Evolutionary conservation across 495 filamentous ascomycete species (phyloP).

Genomic region (Pyrenula aspistea): DNA sequence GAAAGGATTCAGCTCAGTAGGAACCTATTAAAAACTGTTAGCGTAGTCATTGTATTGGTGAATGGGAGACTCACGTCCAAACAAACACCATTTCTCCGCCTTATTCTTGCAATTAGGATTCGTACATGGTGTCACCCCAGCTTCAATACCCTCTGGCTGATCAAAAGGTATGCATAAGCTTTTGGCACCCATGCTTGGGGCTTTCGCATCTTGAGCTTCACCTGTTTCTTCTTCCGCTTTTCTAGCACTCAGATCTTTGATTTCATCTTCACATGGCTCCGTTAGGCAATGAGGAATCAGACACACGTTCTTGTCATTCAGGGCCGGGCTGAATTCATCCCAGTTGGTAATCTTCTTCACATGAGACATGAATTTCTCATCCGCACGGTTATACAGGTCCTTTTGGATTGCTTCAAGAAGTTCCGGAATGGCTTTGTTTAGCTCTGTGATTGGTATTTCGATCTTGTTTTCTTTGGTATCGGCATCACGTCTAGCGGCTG

Average conservation of each 20-base stretch:
- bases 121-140: conserved; percentile 76
- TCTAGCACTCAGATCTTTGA: conserved; percentile 79
- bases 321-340: conserved; percentile 76
- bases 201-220: conserved; percentile 61
- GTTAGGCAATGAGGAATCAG: conserved; percentile 76
- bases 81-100: conserved; percentile 79
- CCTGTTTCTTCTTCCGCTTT: conserved; percentile 54
- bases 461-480: conserved; percentile 56
- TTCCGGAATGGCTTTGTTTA: conserved; percentile 57
- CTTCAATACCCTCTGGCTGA: conserved; percentile 68
- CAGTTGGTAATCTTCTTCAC: conserved; percentile 71
- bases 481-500: conserved; percentile 77
- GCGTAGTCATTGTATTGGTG: too few relatives aligned
- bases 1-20: neutral
- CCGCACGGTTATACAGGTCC: conserved; percentile 75
- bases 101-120: conserved; percentile 67
- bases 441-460: conserved; percentile 58
- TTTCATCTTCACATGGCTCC: conserved; percentile 78
- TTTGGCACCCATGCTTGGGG: conserved; percentile 95
- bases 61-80: conserved; percentile 44
- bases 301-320: conserved; percentile 84
- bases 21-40: too few relatives aligned
- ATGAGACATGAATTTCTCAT: conserved; percentile 63
- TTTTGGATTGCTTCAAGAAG: conserved; percentile 81
- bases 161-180: conserved; percentile 95